Evolutionary conservation across 2,329 filamentous ascomycete genomes (phyloP).

Genomic region (Pyrenochaeta sp.): DNA sequence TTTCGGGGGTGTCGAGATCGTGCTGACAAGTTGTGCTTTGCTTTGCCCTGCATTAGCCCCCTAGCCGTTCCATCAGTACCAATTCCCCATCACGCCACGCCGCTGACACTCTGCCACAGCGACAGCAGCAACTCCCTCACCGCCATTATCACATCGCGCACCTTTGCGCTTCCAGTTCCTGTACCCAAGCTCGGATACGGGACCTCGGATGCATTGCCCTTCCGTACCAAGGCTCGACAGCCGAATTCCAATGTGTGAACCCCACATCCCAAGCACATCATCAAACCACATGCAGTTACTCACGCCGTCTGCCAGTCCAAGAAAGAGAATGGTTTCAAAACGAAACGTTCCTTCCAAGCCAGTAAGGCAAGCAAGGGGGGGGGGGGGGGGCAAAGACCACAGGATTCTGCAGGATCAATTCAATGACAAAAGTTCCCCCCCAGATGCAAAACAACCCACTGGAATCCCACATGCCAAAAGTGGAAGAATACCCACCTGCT

Average conservation of each 20-base stretch:
- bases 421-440: too few species aligned
- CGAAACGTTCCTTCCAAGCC: too few species aligned
- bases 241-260: not conserved
- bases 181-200: not conserved
- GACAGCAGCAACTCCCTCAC: conserved; percentile 12
- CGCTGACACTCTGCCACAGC: conserved; percentile 10
- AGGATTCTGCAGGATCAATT: too few species aligned
- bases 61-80: not conserved
- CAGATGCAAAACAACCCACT: too few species aligned
- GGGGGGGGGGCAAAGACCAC: too few species aligned
- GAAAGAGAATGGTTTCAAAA: too few species aligned
- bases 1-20: not conserved
- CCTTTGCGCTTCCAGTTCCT: not conserved
- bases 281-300: not conserved
- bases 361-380: too few species aligned
- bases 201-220: not conserved
- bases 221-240: not conserved
- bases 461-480: too few species aligned
- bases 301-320: not conserved
- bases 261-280: not conserved
- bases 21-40: conserved; percentile 3
- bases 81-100: conserved; percentile 16
- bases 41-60: conserved; percentile 14
- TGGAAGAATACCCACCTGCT: too few species aligned
- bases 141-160: conserved; percentile 8